phyloP scores from a whole-genome alignment of 148 eudicot species.

The Mesembryanthemum crystallinum region DNA sequence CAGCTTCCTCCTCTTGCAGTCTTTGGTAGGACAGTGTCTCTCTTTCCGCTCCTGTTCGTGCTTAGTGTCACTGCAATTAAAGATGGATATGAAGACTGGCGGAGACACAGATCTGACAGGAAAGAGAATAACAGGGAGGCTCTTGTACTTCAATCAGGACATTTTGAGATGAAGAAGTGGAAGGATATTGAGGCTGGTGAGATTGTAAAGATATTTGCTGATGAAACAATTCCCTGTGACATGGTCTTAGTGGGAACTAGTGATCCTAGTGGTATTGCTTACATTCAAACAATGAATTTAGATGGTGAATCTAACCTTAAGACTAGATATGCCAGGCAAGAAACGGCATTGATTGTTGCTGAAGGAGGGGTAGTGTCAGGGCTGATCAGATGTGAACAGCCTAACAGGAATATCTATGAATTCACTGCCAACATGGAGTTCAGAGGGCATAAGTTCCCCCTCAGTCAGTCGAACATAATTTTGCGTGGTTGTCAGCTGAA shows the following conservation, averaged over 20 bases:
- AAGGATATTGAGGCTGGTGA: constrained; percentile 78
- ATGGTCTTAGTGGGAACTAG: constrained; percentile 81
- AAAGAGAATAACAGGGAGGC: constrained; percentile 83
- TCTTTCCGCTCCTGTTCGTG: constrained; percentile 89
- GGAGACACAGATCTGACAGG: constrained; percentile 88
- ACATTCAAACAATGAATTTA: constrained; percentile 92
- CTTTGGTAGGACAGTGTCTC: constrained; percentile 89
- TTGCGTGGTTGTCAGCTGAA: constrained; percentile 97
- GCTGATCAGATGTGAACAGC: constrained; percentile 84
- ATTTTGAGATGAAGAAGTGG: constrained; percentile 61
- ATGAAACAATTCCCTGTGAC: constrained; percentile 88
- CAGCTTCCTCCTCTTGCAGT: constrained; percentile 98
- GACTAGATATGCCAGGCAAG: constrained; percentile 94
- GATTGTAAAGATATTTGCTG: constrained; percentile 68
- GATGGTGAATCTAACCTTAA: constrained; percentile 98
- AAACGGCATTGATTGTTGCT: constrained; percentile 59
- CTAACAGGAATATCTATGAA: constrained; percentile 91
- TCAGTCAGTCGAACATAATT: constrained; percentile 86
- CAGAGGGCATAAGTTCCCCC: constrained; percentile 60
- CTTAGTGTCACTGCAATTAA: constrained; percentile 86
- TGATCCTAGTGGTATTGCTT: constrained; percentile 89
- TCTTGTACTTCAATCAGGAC: constrained; percentile 61
- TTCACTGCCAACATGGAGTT: constrained; percentile 91
- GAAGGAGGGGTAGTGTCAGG: constrained; percentile 60
- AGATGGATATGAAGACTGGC: constrained; percentile 98